Conservation (phyloP, 768 basidiomycete species). For the Tylopilus balloui region DNA sequence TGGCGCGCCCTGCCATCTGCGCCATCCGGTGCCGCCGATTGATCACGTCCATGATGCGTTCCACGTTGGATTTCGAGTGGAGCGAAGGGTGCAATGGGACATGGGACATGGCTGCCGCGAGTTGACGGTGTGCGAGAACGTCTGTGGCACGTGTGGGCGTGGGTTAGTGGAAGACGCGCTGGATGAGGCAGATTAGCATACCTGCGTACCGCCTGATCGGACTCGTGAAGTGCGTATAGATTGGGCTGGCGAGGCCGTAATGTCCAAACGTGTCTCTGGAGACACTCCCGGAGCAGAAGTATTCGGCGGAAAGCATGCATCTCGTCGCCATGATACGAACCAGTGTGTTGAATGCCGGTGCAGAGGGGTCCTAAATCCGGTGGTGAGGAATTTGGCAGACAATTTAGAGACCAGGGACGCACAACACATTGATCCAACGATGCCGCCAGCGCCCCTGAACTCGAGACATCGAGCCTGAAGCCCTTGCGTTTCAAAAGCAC, state of each 20-base stretch:
- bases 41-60: slow-evolving; percentile 78
- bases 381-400: background rate
- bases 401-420: slow-evolving; percentile 27
- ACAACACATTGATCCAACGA: slow-evolving; percentile 88
- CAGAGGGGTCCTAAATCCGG: slow-evolving; percentile 60
- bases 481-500: slow-evolving; percentile 83
- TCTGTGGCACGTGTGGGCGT: slow-evolving; percentile 42
- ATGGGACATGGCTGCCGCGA: slow-evolving; percentile 85
- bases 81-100: slow-evolving; percentile 79
- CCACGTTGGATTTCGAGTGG: slow-evolving; percentile 85
- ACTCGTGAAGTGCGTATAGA: slow-evolving; percentile 98
- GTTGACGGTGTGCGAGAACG: slow-evolving; percentile 90
- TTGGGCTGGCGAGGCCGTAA: slow-evolving; percentile 94
- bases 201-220: slow-evolving; percentile 96
- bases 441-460: slow-evolving; percentile 81
- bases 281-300: slow-evolving; percentile 95
- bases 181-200: slow-evolving; percentile 18
- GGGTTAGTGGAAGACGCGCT: background rate
- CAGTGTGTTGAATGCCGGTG: slow-evolving; percentile 93
- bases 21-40: slow-evolving; percentile 94
- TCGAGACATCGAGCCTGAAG: slow-evolving; percentile 81
- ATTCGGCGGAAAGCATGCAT: slow-evolving; percentile 98
- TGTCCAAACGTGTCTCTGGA: slow-evolving; percentile 90
- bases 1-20: slow-evolving; percentile 95
- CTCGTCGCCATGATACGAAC: slow-evolving; percentile 99